Evolutionary conservation across 164 flowering plant species (phyloP), one percentile per base, ranked within the genome.

Genomic region (Vitis rupestris): DNA sequence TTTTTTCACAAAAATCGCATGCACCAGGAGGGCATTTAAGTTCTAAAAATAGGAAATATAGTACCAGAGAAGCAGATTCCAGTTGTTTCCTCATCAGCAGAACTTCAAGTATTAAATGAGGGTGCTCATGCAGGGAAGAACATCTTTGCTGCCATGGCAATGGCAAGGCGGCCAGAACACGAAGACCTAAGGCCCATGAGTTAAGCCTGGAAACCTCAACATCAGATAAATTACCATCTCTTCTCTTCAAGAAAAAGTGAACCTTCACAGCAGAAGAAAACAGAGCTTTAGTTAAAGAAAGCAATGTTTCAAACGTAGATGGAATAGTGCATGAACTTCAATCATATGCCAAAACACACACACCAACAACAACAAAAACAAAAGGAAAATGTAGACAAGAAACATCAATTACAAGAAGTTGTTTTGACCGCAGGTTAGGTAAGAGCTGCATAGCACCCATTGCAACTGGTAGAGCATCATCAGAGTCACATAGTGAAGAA

Each of bases 381-480:
- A 16, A 16, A 63, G 16, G n/a, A 57, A 52, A 56, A 56, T 4
- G 47, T 2, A 57, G 30, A 64, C 59, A 70, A 59, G 56, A 50
- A 61, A 70, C 1, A 56, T 61, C 17, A 61, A 67, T 79, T 90
- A 96, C 99, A 76, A 96, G 94, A 73, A 96, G 98, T 67, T 96
- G 98, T 82, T 96, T 96, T 31, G 99, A 90, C 68, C 98, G 90
- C 65, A 96, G 81, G 73, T 92, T 79, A 69, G 99, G 95, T 72
- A 96, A 79, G 60, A 91, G 87, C 78, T 93, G 99, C 99, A 96
- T 96, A 66, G 99, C 99, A 69, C 97, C 90, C 90, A 96, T 89
- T 66, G 96, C 99, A 77, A 96, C 99, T 15, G 97, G 97, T 64
- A 96, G 68, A 70, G 98, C 99, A 87, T 96, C 99, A 79, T 90